Conservation (phyloP, 2,329 filamentous ascomycete genomes). For the Fusarium anthophilum region DNA sequence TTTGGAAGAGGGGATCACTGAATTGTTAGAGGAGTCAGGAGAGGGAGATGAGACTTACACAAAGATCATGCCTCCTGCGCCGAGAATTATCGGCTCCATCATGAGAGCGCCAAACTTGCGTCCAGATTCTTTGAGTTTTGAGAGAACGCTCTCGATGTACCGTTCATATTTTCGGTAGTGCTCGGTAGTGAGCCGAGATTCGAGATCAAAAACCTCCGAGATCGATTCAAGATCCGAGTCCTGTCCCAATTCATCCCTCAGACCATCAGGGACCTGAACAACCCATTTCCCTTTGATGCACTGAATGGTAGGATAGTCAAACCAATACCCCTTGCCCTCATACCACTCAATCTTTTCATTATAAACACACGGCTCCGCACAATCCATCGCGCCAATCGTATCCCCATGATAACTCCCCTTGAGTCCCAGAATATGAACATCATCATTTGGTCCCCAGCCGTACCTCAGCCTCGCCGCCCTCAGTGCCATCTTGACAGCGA, state of each 20-base stretch:
- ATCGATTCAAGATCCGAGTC: constrained; percentile 58
- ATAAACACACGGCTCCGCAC: constrained; percentile 77
- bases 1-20: constrained; percentile 84
- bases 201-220: constrained; percentile 68
- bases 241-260: constrained; percentile 57
- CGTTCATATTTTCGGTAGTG: constrained; percentile 63
- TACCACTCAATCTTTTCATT: constrained; percentile 93
- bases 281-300: constrained; percentile 74
- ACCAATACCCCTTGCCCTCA: constrained; percentile 79
- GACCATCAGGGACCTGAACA: constrained; percentile 63
- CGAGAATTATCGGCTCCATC: constrained; percentile 82
- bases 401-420: constrained; percentile 88
- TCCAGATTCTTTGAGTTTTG: constrained; percentile 62
- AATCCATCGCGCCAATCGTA: constrained; percentile 90
- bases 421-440: constrained; percentile 76
- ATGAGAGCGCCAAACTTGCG: constrained; percentile 80
- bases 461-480: constrained; percentile 74
- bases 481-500: constrained; percentile 86
- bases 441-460: constrained; percentile 66
- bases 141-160: constrained; percentile 67
- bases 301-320: constrained; percentile 78
- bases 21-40: constrained; percentile 14
- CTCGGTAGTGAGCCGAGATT: constrained; percentile 55
- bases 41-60: constrained; percentile 61
- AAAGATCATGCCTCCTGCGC: constrained; percentile 85